phyloP scores from a whole-genome alignment of 179 eudicot species.

The Actinidia chinensis region DNA sequence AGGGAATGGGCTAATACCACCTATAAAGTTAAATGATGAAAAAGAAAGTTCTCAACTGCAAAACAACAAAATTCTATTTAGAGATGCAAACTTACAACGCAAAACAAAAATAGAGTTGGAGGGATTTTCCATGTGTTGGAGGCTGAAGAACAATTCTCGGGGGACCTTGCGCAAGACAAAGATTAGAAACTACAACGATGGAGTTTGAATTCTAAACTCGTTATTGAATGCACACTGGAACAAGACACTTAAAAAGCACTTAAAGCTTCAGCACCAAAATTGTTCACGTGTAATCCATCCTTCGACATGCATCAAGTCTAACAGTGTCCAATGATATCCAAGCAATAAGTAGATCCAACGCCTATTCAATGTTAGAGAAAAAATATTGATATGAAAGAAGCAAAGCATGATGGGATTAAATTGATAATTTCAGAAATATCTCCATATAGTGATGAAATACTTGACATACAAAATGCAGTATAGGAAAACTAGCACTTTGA shows the following conservation, averaged over 20 bases:
- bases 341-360: constrained; percentile 82
- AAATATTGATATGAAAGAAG: neutral
- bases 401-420: constrained; percentile 10
- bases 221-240: neutral
- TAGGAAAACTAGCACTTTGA: neutral
- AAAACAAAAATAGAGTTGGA: constrained; percentile 83
- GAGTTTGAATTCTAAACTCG: neutral
- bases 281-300: constrained; percentile 99
- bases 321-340: constrained; percentile 96
- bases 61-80: neutral
- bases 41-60: neutral
- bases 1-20: neutral
- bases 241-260: constrained; percentile 41
- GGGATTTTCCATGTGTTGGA: constrained; percentile 97
- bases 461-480: no score
- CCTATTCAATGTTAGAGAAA: constrained; percentile 43
- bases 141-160: constrained; percentile 84
- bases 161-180: constrained; percentile 67
- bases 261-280: constrained; percentile 89
- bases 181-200: neutral
- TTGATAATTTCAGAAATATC: no score
- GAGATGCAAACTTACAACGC: constrained; percentile 51
- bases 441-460: neutral
- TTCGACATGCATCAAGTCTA: constrained; percentile 91
- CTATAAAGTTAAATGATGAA: neutral